A percentile compares a stretch with the other conserved stretches of the same genome.
phyloP scores from a whole-genome alignment of 108 stramenopile species.

The Cyclotella kingstonii region DNA sequence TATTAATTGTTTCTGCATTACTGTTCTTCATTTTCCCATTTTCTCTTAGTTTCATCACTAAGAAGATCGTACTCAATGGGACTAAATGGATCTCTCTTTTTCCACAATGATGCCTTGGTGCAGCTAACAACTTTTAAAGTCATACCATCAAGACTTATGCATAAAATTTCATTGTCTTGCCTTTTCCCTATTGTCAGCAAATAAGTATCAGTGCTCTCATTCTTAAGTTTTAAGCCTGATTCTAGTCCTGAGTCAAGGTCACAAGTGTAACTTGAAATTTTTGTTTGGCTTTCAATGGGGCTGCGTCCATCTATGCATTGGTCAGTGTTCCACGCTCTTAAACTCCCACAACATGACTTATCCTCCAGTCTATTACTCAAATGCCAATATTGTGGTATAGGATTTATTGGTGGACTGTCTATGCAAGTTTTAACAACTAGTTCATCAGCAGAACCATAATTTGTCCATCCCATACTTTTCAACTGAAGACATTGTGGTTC shows the following conservation, averaged over 20 bases:
- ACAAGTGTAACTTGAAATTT: slow-evolving; percentile 26
- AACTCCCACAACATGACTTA: slow-evolving; percentile 33
- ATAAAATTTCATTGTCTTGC: slow-evolving; percentile 4
- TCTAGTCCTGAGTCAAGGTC: slow-evolving; percentile 35
- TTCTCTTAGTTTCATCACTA: slow-evolving; percentile 22
- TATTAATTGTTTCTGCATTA: no score
- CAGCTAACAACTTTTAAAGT: slow-evolving; percentile 15
- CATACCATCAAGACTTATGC: slow-evolving; percentile 9
- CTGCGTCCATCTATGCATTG: slow-evolving; percentile 35
- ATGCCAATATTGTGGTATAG: slow-evolving; percentile 37
- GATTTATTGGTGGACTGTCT: slow-evolving; percentile 8
- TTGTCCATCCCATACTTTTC: slow-evolving; percentile 36
- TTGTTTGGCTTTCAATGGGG: slow-evolving; percentile 2
- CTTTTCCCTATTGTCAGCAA: slow-evolving; percentile 16
- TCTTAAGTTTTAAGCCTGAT: slow-evolving; percentile 17
- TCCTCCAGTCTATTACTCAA: slow-evolving; percentile 22
- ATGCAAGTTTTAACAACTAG: slow-evolving; percentile 20
- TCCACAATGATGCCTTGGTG: slow-evolving; percentile 19
- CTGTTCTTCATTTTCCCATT: slow-evolving; percentile 16
- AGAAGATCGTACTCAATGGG: slow-evolving; percentile 36
- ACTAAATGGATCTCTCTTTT: slow-evolving; percentile 32
- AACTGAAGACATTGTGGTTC: slow-evolving; percentile 24
- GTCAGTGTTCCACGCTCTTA: slow-evolving; percentile 43
- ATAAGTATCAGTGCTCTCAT: slow-evolving; percentile 11
- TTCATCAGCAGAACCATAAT: slow-evolving; percentile 32